Base-by-base conservation (phyloP, 495 filamentous ascomycete species). In the Podospora comata region DNA sequence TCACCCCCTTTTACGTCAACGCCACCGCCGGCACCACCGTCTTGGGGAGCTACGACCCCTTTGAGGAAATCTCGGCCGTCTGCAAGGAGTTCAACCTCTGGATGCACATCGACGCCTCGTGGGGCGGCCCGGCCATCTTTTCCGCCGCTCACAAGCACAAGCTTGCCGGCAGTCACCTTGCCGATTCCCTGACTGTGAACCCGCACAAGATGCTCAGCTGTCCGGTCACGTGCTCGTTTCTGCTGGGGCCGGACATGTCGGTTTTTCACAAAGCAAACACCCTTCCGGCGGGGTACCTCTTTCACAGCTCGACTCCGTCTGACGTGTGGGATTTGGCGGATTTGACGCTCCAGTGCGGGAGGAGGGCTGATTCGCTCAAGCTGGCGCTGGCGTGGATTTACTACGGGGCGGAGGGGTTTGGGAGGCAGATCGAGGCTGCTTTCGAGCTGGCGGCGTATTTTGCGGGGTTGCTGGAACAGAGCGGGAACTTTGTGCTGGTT, bases 131-230 rank as follows among this genome's bases (percentile, higher is more conserved):
- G 0, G 93, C 91, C 57, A 81, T 90, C 66, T 97, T 98, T 84
- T 92, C 89, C 30, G 66, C 82, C 32, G 76, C 77, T 56, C 89
- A 91, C 64, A 82, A 82, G 30, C 76, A 82, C 72, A 90, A 91
- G 77, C 78, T 96, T 53, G 74, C 81, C 18, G 94, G 94, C 27
- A 80, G 85, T 16, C 84, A 93, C 59, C 83, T 87, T 18, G 95
- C 93, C 9, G 83, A 97, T 79, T 91, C 87, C 48, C 82, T 97
- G 32, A 89, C 92, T 9, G 85, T 97, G 55, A 97, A 96, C 77
- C 94, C 95, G 68, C 94, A 99, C 79, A 97, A 97, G 79, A 99
- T 97, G 95, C 85, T 99, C 71, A 92, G 91, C 55, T 91, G 91
- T 9, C 94, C 94, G 0, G 77, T 95, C 48, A 96, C 94, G 3